These are phyloP conservation scores for Kappamyces sp. DNA, from an alignment of 192 early-diverging fungal genomes.

Conservation along the genomic window DNA sequence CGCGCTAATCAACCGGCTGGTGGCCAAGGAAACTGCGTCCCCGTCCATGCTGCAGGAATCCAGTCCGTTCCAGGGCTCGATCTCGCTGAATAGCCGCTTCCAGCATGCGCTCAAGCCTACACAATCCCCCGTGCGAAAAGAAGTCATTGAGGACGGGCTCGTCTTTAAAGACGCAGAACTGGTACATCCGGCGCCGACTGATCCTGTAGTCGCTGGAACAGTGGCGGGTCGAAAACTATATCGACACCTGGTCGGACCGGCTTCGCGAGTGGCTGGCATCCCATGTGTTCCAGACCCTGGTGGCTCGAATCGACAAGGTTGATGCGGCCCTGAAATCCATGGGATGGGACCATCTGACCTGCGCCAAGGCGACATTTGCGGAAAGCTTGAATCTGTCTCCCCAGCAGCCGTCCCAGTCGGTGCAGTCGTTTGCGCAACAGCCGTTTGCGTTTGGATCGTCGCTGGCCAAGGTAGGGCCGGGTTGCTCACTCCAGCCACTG, in stretches of 20 bases:
- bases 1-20: no score
- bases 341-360: neutral
- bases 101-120: neutral
- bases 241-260: neutral
- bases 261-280: neutral
- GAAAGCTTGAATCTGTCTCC: neutral
- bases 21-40: no score
- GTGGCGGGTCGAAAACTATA: neutral
- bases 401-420: no score
- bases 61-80: no score
- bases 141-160: slow-evolving; percentile 3
- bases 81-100: neutral
- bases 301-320: neutral
- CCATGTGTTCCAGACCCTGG: neutral
- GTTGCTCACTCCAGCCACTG: no score
- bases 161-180: neutral
- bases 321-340: neutral
- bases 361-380: neutral
- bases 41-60: no score
- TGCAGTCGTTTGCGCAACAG: no score
- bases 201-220: neutral
- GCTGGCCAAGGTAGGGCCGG: no score
- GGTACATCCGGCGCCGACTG: no score
- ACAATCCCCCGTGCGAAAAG: slow-evolving; percentile 1
- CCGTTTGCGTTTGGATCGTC: no score